phyloP scores from a whole-genome alignment of 139 green algal species.

The Eudorina sp. region DNA sequence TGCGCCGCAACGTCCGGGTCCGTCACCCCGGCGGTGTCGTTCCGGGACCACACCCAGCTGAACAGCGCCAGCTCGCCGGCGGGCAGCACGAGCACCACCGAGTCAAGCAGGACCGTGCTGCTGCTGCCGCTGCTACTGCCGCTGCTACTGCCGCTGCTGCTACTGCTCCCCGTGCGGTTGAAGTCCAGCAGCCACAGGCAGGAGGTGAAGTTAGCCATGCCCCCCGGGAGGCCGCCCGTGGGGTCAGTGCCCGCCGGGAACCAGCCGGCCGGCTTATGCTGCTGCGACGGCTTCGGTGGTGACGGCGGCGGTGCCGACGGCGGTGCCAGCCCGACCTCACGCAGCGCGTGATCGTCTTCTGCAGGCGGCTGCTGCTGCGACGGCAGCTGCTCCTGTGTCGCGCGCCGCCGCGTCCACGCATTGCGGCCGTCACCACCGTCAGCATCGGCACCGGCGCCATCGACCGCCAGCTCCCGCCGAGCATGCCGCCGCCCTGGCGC shows the following conservation, averaged over 20 bases:
- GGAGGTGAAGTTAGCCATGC: neutral
- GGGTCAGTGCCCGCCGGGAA: neutral
- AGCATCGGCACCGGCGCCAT: neutral
- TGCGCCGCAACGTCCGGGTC: neutral
- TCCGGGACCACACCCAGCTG: neutral
- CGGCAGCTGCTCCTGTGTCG: neutral
- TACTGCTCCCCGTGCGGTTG: neutral
- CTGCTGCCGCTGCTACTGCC: neutral
- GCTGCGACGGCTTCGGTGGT: neutral
- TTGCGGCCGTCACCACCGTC: too few species aligned
- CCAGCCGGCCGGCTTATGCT: too few species aligned
- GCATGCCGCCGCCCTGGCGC: neutral
- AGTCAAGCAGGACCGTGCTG: neutral
- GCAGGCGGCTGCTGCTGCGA: too few species aligned
- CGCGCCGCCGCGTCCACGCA: neutral
- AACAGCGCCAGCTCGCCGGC: neutral
- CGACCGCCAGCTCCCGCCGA: neutral
- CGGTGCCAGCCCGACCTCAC: too few species aligned
- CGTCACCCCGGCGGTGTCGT: neutral
- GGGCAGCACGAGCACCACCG: conserved; percentile 1
- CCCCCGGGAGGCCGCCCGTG: neutral
- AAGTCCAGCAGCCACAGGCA: conserved; percentile 8
- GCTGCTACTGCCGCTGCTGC: neutral
- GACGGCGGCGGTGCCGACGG: neutral
- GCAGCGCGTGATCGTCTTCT: too few species aligned